Conservation (phyloP, 306 rosid genomes). For the Hippophae tibetana region DNA sequence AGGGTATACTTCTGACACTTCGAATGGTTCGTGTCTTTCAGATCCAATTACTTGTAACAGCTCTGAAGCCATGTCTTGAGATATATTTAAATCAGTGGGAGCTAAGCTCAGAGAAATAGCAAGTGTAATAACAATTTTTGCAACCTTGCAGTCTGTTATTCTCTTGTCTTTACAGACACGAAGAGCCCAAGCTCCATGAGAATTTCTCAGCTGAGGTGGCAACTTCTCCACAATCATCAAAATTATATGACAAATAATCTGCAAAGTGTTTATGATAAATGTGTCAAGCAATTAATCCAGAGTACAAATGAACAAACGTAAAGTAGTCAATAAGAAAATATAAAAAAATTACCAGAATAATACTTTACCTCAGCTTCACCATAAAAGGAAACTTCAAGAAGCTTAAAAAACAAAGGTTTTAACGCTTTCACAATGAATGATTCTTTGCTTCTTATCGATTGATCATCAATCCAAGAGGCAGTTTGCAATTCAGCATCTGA, state of each 20-base stretch:
- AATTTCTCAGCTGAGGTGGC: conserved; percentile 21
- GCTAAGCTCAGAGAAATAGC: conserved; percentile 26
- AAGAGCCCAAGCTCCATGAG: conserved; percentile 32
- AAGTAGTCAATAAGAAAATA: not conserved
- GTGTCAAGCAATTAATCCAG: not conserved
- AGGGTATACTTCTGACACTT: conserved; percentile 26
- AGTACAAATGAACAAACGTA: not conserved
- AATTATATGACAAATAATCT: conserved; percentile 27
- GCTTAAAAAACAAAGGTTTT: conserved; percentile 28
- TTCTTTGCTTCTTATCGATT: conserved; percentile 19
- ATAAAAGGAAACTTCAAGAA: conserved; percentile 19
- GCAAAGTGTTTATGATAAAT: not conserved
- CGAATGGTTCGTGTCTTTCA: conserved; percentile 9
- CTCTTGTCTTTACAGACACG: conserved; percentile 22
- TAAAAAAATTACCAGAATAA: not conserved
- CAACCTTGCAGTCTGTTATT: conserved; percentile 23
- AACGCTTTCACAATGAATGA: conserved; percentile 26
- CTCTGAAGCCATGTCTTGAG: conserved; percentile 24
- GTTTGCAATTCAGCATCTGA: conserved; percentile 15
- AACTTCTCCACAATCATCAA: conserved; percentile 22
- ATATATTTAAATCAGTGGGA: conserved; percentile 26
- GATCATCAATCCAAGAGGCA: conserved; percentile 22
- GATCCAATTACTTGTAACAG: conserved; percentile 32
- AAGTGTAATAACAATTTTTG: conserved; percentile 20
- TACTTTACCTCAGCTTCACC: conserved; percentile 28